Evolutionary conservation across 192 early-diverging fungal species (phyloP).

Genomic region (Geranomyces variabilis): DNA sequence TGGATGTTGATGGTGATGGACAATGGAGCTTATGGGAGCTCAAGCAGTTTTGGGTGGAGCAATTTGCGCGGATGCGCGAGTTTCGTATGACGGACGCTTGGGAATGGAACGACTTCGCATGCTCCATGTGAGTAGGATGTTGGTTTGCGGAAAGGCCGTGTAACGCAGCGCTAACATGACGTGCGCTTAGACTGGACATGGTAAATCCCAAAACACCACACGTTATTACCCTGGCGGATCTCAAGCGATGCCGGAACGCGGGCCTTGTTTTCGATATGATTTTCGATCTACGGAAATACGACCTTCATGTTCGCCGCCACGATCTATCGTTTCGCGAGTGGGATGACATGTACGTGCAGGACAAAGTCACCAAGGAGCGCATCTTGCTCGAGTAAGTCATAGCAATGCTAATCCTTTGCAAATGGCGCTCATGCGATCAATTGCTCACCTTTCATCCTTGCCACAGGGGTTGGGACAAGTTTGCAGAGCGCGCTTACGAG

Average conservation of each 20-base stretch:
- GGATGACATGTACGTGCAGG: slow-evolving; percentile 54
- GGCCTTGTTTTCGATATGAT: slow-evolving; percentile 62
- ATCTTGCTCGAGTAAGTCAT: slow-evolving; percentile 51
- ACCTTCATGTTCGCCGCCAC: slow-evolving; percentile 53
- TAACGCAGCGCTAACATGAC: not conserved
- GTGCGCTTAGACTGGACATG: slow-evolving; percentile 47
- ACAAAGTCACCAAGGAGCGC: slow-evolving; percentile 24
- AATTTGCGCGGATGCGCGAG: slow-evolving; percentile 65
- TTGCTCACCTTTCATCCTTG: not conserved
- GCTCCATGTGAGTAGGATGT: slow-evolving; percentile 43
- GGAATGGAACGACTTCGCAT: slow-evolving; percentile 61
- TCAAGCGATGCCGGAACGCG: slow-evolving; percentile 47
- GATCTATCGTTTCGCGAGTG: slow-evolving; percentile 60
- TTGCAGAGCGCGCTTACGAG: slow-evolving; percentile 60
- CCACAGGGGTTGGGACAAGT: slow-evolving; percentile 65
- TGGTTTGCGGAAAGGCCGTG: too few relatives aligned
- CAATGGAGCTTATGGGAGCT: slow-evolving; percentile 83
- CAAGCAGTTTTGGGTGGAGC: slow-evolving; percentile 83
- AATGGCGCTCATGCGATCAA: not conserved
- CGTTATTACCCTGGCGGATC: slow-evolving; percentile 49
- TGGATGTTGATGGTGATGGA: slow-evolving; percentile 92
- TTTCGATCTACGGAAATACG: slow-evolving; percentile 64
- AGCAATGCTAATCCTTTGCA: not conserved
- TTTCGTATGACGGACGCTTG: slow-evolving; percentile 53
- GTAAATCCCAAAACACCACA: slow-evolving; percentile 45